phyloP scores from a whole-genome alignment of 2,329 filamentous ascomycete species.

The Alternaria arborescens region DNA sequence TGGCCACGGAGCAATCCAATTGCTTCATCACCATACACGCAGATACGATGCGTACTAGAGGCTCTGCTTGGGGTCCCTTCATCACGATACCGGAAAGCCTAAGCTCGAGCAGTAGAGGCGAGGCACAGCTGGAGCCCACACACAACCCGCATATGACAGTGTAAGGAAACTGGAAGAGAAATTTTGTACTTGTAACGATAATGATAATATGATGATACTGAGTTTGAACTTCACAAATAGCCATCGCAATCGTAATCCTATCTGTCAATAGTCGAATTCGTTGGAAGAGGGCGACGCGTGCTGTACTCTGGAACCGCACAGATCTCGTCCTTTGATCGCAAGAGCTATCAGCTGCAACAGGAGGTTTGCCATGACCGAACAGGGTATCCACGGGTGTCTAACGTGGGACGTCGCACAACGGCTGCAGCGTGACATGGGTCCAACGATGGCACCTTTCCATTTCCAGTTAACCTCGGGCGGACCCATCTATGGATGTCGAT shows the following conservation, averaged over 20 bases:
- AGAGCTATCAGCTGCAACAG: not conserved
- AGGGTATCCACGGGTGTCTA: not conserved
- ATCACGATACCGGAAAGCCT: constrained; percentile 47
- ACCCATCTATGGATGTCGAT: constrained; percentile 7
- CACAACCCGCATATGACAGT: constrained; percentile 25
- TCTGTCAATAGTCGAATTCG: not conserved
- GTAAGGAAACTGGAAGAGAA: constrained; percentile 10
- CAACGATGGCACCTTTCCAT: constrained; percentile 15
- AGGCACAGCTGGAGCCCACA: constrained; percentile 25
- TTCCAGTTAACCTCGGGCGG: constrained; percentile 5
- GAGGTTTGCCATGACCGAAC: not conserved
- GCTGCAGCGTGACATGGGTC: constrained; percentile 9
- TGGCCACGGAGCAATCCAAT: not conserved
- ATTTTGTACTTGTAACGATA: constrained; percentile 9
- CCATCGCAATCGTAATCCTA: not conserved
- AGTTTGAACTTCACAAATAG: not conserved
- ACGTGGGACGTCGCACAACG: constrained; percentile 18
- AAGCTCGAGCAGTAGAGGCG: constrained; percentile 34
- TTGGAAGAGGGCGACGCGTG: not conserved
- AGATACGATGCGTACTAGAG: constrained; percentile 22
- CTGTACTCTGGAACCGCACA: not conserved
- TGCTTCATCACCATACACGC: constrained; percentile 13
- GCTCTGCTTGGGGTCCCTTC: constrained; percentile 42
- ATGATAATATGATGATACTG: not conserved
- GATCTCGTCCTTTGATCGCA: not conserved